phyloP scores from a whole-genome alignment of 139 green algal genomes.

The Chlorella sp. region DNA sequence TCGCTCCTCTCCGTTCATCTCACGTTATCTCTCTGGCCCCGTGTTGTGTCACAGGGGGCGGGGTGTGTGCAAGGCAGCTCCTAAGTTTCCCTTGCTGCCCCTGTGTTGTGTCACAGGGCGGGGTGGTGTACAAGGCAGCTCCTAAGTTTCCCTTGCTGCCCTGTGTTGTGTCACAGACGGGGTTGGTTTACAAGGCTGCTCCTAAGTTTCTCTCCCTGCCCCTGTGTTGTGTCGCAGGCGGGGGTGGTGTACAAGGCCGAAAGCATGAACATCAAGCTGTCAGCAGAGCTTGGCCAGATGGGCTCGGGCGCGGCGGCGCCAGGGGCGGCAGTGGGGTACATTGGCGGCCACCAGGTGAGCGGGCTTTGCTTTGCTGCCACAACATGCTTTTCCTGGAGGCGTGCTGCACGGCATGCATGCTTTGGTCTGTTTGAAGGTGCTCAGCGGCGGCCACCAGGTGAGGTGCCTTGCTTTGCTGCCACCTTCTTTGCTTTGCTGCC shows the following conservation, averaged over 20 bases:
- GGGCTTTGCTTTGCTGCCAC: neutral
- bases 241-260: slow-evolving; percentile 46
- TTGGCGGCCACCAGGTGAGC: slow-evolving; percentile 59
- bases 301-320: too few species aligned
- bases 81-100: too few species aligned
- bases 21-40: neutral
- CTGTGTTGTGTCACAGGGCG: too few species aligned
- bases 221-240: slow-evolving; percentile 19
- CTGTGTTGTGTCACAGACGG: too few species aligned
- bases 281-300: slow-evolving; percentile 22
- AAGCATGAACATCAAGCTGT: slow-evolving; percentile 35
- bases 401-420: too few species aligned
- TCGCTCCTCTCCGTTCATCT: neutral
- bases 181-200: neutral
- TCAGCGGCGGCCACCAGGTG: neutral
- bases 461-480: too few species aligned
- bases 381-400: too few species aligned
- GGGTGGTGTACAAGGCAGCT: too few species aligned
- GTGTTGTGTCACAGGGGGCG: neutral
- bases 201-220: neutral
- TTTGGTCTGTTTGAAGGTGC: too few species aligned
- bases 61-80: too few species aligned
- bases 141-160: too few species aligned
- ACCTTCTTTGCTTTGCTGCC: too few species aligned
- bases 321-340: slow-evolving; percentile 35